phyloP scores from a whole-genome alignment of 139 green algal genomes.

The Penium margaritaceum region DNA sequence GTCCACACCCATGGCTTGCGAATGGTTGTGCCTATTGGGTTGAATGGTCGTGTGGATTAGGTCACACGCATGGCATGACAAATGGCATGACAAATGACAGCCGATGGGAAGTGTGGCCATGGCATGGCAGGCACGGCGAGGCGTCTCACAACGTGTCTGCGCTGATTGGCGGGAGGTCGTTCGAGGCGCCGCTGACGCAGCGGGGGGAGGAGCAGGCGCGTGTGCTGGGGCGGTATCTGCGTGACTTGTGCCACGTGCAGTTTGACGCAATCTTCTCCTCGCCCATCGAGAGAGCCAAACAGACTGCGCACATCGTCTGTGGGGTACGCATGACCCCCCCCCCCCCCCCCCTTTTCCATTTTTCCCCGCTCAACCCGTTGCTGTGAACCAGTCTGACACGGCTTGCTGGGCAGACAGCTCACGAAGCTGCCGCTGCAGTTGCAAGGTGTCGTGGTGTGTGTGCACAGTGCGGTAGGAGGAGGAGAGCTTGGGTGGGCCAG shows the following conservation, averaged over 20 bases:
- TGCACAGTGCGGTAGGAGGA: no score
- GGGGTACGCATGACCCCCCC: slow-evolving; percentile 14
- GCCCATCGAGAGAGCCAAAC: slow-evolving; percentile 19
- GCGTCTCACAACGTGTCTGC: slow-evolving; percentile 1
- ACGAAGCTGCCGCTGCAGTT: background rate
- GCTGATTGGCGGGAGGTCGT: slow-evolving; percentile 28
- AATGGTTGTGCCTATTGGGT: no score
- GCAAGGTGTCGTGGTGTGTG: no score
- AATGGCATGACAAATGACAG: no score
- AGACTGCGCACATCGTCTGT: slow-evolving; percentile 25
- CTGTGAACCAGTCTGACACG: background rate
- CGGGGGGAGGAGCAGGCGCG: slow-evolving; percentile 25
- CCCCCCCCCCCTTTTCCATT: background rate
- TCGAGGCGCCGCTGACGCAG: slow-evolving; percentile 6
- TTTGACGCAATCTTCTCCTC: slow-evolving; percentile 41
- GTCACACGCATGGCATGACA: no score
- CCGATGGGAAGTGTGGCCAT: no score
- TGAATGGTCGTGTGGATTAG: no score
- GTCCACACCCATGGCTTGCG: no score
- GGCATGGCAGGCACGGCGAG: slow-evolving; percentile 1
- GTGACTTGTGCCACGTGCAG: slow-evolving; percentile 19
- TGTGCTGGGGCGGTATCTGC: slow-evolving; percentile 20
- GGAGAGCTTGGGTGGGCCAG: no score
- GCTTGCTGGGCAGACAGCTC: background rate
- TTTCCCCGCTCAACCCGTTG: background rate